phyloP scores from a whole-genome alignment of 2,329 filamentous ascomycete species.

The Didymellaceae sp. region DNA sequence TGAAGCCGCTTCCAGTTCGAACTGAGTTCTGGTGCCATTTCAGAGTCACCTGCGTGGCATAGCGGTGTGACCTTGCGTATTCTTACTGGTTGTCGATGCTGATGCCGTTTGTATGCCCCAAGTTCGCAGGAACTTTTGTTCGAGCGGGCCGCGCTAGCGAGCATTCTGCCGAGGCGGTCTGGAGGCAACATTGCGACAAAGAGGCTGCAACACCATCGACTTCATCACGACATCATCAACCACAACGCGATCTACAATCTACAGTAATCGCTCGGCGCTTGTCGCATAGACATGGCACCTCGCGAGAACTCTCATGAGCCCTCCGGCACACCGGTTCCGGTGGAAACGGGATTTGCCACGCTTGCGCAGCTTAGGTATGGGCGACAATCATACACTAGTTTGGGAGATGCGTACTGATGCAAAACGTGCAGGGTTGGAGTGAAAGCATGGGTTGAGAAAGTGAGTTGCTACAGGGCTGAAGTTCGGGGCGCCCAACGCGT shows the following conservation, averaged over 20 bases:
- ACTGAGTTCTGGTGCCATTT: conserved; percentile 51
- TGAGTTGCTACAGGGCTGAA: conserved; percentile 47
- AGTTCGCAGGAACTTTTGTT: conserved; percentile 19
- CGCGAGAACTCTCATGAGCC: conserved; percentile 62
- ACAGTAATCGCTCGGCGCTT: conserved; percentile 15
- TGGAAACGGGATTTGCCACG: conserved; percentile 82
- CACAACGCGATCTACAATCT: conserved; percentile 35
- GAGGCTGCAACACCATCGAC: conserved; percentile 26
- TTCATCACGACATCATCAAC: conserved; percentile 40
- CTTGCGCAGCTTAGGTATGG: conserved; percentile 79
- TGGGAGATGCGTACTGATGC: conserved; percentile 38
- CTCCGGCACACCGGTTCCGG: conserved; percentile 62
- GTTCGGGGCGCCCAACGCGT: conserved; percentile 10
- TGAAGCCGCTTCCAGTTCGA: conserved; percentile 82
- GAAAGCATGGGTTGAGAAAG: conserved; percentile 74
- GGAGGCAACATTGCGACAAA: conserved; percentile 38
- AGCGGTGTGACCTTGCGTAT: conserved; percentile 27
- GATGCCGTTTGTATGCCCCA: conserved; percentile 20
- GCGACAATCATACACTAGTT: conserved; percentile 35
- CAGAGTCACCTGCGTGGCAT: conserved; percentile 38
- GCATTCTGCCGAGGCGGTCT: conserved; percentile 20
- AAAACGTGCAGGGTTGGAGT: conserved; percentile 63
- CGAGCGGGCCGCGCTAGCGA: conserved; percentile 10
- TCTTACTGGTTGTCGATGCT: conserved; percentile 21
- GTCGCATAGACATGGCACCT: conserved; percentile 57